Evolutionary conservation across 2,329 filamentous ascomycete genomes (phyloP).

Genomic region (Metarhizium sp.): DNA sequence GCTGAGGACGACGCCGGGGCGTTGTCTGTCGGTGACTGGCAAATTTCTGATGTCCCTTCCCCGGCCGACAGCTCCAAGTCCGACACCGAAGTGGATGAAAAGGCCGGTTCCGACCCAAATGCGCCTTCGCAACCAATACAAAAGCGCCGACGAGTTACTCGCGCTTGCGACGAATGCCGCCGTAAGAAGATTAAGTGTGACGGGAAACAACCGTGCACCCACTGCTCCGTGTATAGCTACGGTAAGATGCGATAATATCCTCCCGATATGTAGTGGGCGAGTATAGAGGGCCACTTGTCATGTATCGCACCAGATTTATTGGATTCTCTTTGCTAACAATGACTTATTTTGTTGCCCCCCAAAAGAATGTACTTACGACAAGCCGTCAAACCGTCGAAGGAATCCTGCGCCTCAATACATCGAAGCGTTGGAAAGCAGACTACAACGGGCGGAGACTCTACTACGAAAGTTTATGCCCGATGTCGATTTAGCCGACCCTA

Average conservation of each 20-base stretch:
- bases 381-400: conserved; percentile 81
- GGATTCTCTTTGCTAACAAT: background rate
- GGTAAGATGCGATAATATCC: conserved; percentile 44
- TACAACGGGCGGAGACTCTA: conserved; percentile 75
- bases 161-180: conserved; percentile 74
- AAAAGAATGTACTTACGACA: conserved; percentile 90
- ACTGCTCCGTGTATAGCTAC: conserved; percentile 97
- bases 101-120: conserved; percentile 19
- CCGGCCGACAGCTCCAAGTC: conserved; percentile 35
- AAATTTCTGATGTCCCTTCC: conserved; percentile 25
- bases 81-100: conserved; percentile 30
- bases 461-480: conserved; percentile 74
- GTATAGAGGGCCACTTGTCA: background rate
- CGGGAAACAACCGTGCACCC: conserved; percentile 81
- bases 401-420: conserved; percentile 92
- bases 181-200: conserved; percentile 85
- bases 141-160: conserved; percentile 68
- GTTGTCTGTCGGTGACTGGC: conserved; percentile 26
- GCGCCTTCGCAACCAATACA: conserved; percentile 51
- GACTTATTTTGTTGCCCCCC: background rate
- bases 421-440: conserved; percentile 72
- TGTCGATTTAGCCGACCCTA: conserved; percentile 75
- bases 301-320: background rate
- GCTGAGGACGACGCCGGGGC: conserved; percentile 34
- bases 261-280: background rate